A percentile compares a stretch with the other conserved stretches of the same genome.
Conservation (phyloP, 192 early-diverging fungal genomes). For the Umbelopsis ramanniana region DNA sequence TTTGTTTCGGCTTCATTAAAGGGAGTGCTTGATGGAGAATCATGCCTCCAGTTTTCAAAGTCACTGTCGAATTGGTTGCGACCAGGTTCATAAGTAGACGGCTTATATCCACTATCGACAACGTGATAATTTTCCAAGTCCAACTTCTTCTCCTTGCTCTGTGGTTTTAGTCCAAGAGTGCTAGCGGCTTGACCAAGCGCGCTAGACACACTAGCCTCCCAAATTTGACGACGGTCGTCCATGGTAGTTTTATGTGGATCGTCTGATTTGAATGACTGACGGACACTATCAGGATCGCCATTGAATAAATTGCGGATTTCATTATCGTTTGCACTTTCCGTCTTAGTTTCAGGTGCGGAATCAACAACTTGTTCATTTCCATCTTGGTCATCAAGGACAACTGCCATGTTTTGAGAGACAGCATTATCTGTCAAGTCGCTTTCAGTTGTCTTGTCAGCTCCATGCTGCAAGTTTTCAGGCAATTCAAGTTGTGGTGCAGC, state of each 20-base stretch:
- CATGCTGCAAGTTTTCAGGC: no score
- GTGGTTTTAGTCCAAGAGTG: background rate
- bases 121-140: slow-evolving; percentile 9
- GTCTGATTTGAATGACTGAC: background rate
- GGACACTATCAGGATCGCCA: slow-evolving; percentile 2
- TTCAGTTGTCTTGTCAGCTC: no score
- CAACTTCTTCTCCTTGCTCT: background rate
- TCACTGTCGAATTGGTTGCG: slow-evolving; percentile 18
- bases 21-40: background rate
- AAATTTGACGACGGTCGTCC: slow-evolving; percentile 17
- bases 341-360: background rate
- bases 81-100: background rate
- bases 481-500: background rate
- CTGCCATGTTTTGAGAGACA: background rate
- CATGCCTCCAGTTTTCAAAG: slow-evolving; percentile 9
- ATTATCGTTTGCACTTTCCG: background rate
- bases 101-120: background rate
- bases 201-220: background rate
- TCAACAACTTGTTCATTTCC: background rate
- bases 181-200: background rate
- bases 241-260: background rate
- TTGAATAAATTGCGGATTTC: background rate
- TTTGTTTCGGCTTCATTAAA: no score
- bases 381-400: background rate
- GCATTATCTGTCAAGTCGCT: no score